phyloP scores from a whole-genome alignment of 306 rosid species.

The Inga leiocalycina region DNA sequence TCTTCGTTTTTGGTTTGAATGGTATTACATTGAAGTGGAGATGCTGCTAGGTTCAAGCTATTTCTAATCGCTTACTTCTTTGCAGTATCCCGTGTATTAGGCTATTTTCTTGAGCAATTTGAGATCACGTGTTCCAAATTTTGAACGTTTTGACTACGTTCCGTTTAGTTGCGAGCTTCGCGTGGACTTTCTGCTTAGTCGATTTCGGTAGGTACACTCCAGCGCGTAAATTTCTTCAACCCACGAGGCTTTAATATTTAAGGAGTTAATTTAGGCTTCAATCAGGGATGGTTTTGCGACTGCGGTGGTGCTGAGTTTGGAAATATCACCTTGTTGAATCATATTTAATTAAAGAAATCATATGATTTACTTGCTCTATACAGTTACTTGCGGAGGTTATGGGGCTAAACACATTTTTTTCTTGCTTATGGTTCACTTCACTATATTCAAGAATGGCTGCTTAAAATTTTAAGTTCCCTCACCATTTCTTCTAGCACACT shows the following conservation, averaged over 20 bases:
- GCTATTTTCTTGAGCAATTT: background rate
- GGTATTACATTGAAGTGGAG: background rate
- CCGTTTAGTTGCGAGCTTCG: background rate
- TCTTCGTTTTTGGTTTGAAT: background rate
- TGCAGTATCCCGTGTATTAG: background rate
- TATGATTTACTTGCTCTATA: conserved; percentile 36
- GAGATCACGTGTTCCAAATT: background rate
- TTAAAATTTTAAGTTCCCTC: conserved; percentile 31
- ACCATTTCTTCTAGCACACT: conserved; percentile 4
- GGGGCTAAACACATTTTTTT: conserved; percentile 46
- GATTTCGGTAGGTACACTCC: background rate
- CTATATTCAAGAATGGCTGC: conserved; percentile 32
- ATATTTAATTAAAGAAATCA: conserved; percentile 42
- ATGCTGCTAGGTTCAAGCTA: background rate
- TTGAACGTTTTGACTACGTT: background rate
- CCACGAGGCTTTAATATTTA: background rate
- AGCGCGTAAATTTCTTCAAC: conserved; percentile 1
- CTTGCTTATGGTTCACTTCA: conserved; percentile 36
- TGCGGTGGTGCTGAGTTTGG: background rate
- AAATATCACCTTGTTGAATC: conserved; percentile 18
- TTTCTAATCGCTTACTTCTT: background rate
- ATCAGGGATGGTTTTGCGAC: conserved; percentile 7
- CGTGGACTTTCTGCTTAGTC: background rate
- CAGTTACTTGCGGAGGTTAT: conserved; percentile 38
- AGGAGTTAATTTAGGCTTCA: background rate